A percentile compares a stretch with the other conserved stretches of the same genome.
These are phyloP conservation scores for Physcomitrium patens DNA, from an alignment of 225 moss, liverwort and hornwort species.

Conservation along the genomic window DNA sequence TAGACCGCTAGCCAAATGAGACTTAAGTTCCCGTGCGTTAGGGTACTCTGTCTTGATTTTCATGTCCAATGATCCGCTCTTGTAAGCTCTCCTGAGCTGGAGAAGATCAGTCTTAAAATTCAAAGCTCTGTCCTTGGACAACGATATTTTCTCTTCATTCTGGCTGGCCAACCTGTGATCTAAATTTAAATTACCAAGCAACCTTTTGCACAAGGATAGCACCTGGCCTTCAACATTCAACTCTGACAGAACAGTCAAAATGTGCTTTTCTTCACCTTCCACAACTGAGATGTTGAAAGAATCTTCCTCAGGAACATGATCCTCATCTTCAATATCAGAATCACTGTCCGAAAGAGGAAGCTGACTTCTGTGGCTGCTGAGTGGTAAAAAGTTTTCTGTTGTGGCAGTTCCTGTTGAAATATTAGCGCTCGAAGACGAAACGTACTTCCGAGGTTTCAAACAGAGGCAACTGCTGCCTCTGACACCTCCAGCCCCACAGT, in stretches of 20 bases:
- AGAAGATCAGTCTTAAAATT: slow-evolving; percentile 78
- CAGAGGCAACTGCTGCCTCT: slow-evolving; percentile 94
- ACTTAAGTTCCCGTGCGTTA: slow-evolving; percentile 95
- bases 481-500: slow-evolving; percentile 98
- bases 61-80: slow-evolving; percentile 99
- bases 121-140: slow-evolving; percentile 66
- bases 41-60: slow-evolving; percentile 99
- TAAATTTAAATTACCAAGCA: slow-evolving; percentile 74
- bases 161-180: slow-evolving; percentile 67
- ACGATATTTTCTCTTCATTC: slow-evolving; percentile 79
- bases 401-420: slow-evolving; percentile 59
- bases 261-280: slow-evolving; percentile 77
- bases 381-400: slow-evolving; percentile 72
- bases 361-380: slow-evolving; percentile 62
- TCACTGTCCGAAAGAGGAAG: slow-evolving; percentile 91
- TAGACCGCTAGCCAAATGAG: slow-evolving; percentile 85
- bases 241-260: slow-evolving; percentile 67
- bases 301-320: slow-evolving; percentile 67
- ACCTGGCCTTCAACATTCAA: slow-evolving; percentile 86
- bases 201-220: slow-evolving; percentile 77
- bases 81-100: slow-evolving; percentile 96
- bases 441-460: slow-evolving; percentile 94
- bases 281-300: slow-evolving; percentile 72
- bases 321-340: slow-evolving; percentile 76
- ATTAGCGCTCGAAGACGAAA: slow-evolving; percentile 60